Conservation (phyloP, 2,329 filamentous ascomycete genomes). For the Macrophomina tecta region DNA sequence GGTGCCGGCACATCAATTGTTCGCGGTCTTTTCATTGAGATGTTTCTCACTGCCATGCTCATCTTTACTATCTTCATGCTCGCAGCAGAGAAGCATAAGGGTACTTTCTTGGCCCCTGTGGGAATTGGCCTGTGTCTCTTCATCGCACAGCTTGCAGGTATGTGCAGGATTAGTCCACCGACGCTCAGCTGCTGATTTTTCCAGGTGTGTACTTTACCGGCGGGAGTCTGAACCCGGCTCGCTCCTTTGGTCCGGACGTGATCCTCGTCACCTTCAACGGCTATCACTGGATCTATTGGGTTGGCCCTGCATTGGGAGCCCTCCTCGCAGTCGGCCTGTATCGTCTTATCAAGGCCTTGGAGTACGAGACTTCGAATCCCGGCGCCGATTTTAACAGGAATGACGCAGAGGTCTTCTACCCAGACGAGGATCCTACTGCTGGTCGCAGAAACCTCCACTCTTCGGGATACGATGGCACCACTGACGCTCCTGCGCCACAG, state of each 20-base stretch:
- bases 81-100: conserved; percentile 49
- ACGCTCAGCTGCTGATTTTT: neutral
- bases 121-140: conserved; percentile 55
- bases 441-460: neutral
- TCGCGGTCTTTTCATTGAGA: conserved; percentile 57
- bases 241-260: conserved; percentile 57
- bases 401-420: conserved; percentile 44
- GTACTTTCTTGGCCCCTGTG: conserved; percentile 48
- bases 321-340: conserved; percentile 56
- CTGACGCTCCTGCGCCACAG: neutral
- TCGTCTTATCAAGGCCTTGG: conserved; percentile 54
- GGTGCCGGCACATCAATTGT: conserved; percentile 48
- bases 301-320: conserved; percentile 54
- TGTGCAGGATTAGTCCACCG: neutral
- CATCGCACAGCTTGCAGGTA: conserved; percentile 53
- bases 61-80: conserved; percentile 58
- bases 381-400: conserved; percentile 55
- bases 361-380: conserved; percentile 59
- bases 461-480: neutral
- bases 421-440: conserved; percentile 41
- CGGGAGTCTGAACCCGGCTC: conserved; percentile 56
- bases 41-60: conserved; percentile 57
- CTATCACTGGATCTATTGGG: conserved; percentile 61
- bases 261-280: conserved; percentile 48
- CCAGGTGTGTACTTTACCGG: conserved; percentile 55